phyloP scores from a whole-genome alignment of 345 rosid genomes.

The Stellera chamaejasme region DNA sequence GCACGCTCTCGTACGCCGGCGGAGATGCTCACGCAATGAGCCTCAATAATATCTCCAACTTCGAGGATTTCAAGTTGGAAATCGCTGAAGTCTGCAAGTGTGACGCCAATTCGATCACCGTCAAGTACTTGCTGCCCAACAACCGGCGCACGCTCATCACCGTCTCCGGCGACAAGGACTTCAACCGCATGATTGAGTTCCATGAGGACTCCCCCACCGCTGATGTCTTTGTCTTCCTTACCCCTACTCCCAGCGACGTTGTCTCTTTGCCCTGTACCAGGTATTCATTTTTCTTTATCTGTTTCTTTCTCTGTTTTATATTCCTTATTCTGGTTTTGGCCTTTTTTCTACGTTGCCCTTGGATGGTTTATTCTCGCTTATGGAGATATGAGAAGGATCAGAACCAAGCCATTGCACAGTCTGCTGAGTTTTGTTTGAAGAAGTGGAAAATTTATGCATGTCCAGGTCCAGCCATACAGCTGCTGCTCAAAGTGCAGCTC shows the following conservation, averaged over 20 bases:
- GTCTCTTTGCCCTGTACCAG: constrained; percentile 10
- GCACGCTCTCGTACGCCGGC: constrained; percentile 41
- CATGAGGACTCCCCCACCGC: constrained; percentile 44
- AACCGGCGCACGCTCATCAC: constrained; percentile 78
- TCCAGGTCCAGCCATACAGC: constrained; percentile 13
- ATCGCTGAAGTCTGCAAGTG: constrained; percentile 59
- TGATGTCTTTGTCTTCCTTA: constrained; percentile 44
- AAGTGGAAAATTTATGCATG: constrained; percentile 20
- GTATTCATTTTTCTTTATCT: not conserved
- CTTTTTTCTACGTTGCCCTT: not conserved
- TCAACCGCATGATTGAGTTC: constrained; percentile 56
- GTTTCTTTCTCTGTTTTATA: not conserved
- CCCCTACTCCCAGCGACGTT: constrained; percentile 8
- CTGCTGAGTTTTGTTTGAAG: not conserved
- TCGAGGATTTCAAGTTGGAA: constrained; percentile 48
- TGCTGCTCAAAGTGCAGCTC: not conserved
- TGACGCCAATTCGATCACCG: constrained; percentile 27
- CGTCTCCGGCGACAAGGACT: constrained; percentile 57
- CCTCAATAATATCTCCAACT: constrained; percentile 37
- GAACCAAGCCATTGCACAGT: too few species aligned
- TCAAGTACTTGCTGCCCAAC: constrained; percentile 82
- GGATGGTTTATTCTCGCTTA: too few species aligned
- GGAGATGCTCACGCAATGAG: constrained; percentile 69
- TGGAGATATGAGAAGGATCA: too few species aligned
- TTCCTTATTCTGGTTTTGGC: not conserved